phyloP scores from a whole-genome alignment of 2,329 filamentous ascomycete genomes.

The Chrysosphaeria jannelii region DNA sequence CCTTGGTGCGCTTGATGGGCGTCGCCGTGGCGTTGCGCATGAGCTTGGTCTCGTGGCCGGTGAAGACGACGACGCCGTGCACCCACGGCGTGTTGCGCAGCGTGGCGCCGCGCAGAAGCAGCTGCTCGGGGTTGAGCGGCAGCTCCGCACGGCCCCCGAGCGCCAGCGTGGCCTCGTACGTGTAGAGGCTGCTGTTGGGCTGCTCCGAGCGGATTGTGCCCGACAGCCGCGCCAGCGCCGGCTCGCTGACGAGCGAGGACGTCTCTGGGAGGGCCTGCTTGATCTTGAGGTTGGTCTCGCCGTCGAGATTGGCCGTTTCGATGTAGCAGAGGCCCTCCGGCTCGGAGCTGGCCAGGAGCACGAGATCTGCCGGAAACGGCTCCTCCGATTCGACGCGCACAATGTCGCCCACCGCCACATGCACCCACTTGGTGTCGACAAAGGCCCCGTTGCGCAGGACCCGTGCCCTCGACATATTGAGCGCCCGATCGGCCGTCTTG shows the following conservation, averaged over 20 bases:
- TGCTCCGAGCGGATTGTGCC: conserved; percentile 82
- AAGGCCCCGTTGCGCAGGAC: conserved; percentile 65
- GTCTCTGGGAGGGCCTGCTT: conserved; percentile 94
- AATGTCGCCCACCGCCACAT: conserved; percentile 77
- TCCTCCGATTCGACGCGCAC: conserved; percentile 82
- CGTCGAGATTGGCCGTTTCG: conserved; percentile 89
- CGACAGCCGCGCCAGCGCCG: conserved; percentile 57
- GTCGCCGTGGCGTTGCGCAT: conserved; percentile 96
- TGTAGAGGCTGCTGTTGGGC: conserved; percentile 93
- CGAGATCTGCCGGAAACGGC: conserved; percentile 78
- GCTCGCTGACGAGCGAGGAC: conserved; percentile 54
- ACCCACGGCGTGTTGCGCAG: conserved; percentile 93
- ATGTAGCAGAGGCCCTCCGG: conserved; percentile 96
- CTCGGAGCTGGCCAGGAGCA: conserved; percentile 79
- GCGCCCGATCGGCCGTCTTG: conserved; percentile 53
- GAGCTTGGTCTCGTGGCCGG: conserved; percentile 90
- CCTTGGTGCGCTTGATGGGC: conserved; percentile 90
- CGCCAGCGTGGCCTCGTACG: conserved; percentile 85
- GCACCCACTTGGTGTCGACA: conserved; percentile 72
- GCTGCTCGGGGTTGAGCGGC: conserved; percentile 67
- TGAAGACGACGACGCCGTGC: conserved; percentile 87
- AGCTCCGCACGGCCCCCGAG: conserved; percentile 89
- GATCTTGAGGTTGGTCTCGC: conserved; percentile 95
- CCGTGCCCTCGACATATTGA: conserved; percentile 67
- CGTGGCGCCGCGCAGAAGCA: conserved; percentile 75